Evolutionary conservation across 2,329 filamentous ascomycete genomes (phyloP), one percentile per base, ranked within the genome.

Genomic region (Colletotrichum cuscutae): DNA sequence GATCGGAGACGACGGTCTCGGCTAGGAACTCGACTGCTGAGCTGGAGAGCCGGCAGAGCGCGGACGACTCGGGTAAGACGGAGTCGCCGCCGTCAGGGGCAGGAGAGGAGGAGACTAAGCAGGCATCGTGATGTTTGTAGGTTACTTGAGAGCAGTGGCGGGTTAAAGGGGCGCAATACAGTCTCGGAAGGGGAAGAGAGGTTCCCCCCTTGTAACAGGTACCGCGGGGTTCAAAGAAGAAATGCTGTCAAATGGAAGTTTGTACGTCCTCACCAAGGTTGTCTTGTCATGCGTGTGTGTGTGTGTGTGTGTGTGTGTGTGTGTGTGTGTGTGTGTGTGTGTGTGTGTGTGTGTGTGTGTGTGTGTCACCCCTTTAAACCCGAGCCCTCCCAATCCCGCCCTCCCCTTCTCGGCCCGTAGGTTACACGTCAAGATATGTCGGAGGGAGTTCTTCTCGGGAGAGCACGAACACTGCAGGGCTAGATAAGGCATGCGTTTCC

Each of bases 91-190:
- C 70, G 3, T 15, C 42, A 19, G 15, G 42, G 15, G 70, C n/a
- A 5, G 57, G 35, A 42, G 35, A 32, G 9, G 76, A 75, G 26
- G 73, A 74, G 60, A 59, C 24, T 65, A 78, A 68, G 59, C 62
- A 61, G 65, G 58, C 54, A 46, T 35, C 66, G 35, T 72, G 42
- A 72, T 64, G 46, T 67, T 46, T 46, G 19, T 46, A 42, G 35
- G 35, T 42, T 15, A 30, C 15, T 60, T 49, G 24, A 54, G 54
- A 53, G 30, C 60, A 26, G 4, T 53, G 28, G n/a, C 22, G 52
- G 52, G 52, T 13, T 24, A 13, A 54, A 9, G 52, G n/a, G 2
- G 22, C 9, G n/a, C 11, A 24, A 24, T 24, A 28, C 52, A 24
- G 52, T 13, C 52, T 19, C 5, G 19, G 42, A 19, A 4, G 42